Evolutionary conservation across 1,284 basidiomycete species (phyloP).

Genomic region (Macrocybe sp.): DNA sequence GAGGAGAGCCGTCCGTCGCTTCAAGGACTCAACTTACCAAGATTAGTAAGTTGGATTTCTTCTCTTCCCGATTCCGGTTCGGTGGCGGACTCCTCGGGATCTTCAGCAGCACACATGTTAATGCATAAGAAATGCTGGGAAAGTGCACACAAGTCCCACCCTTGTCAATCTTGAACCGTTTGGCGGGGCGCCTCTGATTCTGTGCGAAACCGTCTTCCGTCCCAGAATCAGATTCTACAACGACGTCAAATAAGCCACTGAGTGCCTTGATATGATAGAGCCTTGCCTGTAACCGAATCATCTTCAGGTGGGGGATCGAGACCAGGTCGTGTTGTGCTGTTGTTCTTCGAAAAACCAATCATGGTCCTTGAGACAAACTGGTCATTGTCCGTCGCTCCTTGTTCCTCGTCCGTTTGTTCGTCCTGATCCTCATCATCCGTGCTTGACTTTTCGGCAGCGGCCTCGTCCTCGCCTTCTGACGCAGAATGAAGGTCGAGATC

Average conservation of each 20-base stretch:
- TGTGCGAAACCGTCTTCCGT: slow-evolving; percentile 9
- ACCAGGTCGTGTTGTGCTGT: not conserved
- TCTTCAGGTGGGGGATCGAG: slow-evolving; percentile 8
- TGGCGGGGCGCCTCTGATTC: slow-evolving; percentile 1
- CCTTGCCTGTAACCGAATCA: slow-evolving; percentile 26
- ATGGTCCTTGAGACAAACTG: slow-evolving; percentile 22
- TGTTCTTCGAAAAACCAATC: slow-evolving; percentile 7
- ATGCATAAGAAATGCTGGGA: not conserved
- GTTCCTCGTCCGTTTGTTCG: slow-evolving; percentile 14
- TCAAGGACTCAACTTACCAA: not conserved
- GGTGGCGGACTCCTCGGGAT: slow-evolving; percentile 32
- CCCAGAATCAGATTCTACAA: slow-evolving; percentile 22
- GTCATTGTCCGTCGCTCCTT: slow-evolving; percentile 17
- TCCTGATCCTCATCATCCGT: slow-evolving; percentile 20
- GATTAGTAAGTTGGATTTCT: not conserved
- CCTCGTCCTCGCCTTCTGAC: slow-evolving; percentile 40
- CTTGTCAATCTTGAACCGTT: slow-evolving; percentile 6
- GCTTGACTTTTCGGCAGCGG: slow-evolving; percentile 26
- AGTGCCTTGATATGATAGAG: too few species aligned
- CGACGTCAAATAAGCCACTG: not conserved
- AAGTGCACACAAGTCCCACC: slow-evolving; percentile 4
- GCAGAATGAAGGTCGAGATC: slow-evolving; percentile 40
- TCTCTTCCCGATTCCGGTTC: slow-evolving; percentile 37
- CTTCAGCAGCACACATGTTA: slow-evolving; percentile 1
- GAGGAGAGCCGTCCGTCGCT: not conserved